A percentile compares a stretch with the other conserved stretches of the same genome.
These are phyloP conservation scores for Fusarium tricinctum DNA, from an alignment of 2,329 filamentous ascomycete species.

Conservation along the genomic window DNA sequence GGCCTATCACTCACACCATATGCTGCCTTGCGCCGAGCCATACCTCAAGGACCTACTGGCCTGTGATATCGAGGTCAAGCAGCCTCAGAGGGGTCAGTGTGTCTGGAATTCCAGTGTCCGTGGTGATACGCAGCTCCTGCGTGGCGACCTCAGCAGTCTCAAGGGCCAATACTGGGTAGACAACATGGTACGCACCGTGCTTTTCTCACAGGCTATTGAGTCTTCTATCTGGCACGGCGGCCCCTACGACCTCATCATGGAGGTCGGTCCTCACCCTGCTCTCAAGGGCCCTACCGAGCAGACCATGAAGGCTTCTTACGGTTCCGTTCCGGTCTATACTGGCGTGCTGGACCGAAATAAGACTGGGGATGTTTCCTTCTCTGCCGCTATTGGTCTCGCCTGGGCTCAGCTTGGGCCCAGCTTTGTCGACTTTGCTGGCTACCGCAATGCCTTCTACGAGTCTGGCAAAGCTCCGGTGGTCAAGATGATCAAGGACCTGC, in stretches of 20 bases:
- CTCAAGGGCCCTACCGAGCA: slow-evolving; percentile 2
- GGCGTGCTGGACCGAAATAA: not conserved
- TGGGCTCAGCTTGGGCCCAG: slow-evolving; percentile 1
- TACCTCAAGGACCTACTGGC: not conserved
- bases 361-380: not conserved
- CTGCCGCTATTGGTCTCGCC: not conserved
- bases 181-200: slow-evolving; percentile 6
- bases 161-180: slow-evolving; percentile 6
- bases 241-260: not conserved
- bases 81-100: not conserved
- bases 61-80: not conserved
- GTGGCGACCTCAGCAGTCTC: not conserved
- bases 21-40: not conserved
- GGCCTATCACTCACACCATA: slow-evolving; percentile 13
- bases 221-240: not conserved
- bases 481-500: not conserved
- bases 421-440: not conserved
- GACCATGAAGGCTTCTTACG: not conserved
- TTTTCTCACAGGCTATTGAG: slow-evolving; percentile 7
- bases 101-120: slow-evolving; percentile 1
- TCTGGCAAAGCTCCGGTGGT: not conserved
- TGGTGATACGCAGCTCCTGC: not conserved
- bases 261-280: slow-evolving; percentile 14
- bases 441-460: not conserved
- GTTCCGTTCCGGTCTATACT: slow-evolving; percentile 1